Conservation (phyloP, 192 early-diverging fungal genomes). For the Coemansia sp. region DNA sequence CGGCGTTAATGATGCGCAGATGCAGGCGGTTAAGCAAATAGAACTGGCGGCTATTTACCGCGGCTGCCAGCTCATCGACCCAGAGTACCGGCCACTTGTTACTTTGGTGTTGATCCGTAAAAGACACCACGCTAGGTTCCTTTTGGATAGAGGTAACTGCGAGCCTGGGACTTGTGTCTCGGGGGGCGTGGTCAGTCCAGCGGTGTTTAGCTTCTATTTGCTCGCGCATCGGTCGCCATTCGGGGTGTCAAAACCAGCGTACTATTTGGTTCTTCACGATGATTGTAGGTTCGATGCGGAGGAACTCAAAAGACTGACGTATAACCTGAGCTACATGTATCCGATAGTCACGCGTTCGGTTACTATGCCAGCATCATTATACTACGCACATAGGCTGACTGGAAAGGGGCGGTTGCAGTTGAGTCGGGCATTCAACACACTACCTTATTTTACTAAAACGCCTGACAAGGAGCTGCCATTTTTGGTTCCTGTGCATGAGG, state of each 20-base stretch:
- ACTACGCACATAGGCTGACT: constrained; percentile 47
- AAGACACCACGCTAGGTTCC: constrained; percentile 32
- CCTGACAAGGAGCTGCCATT: not conserved
- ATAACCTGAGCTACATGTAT: constrained; percentile 35
- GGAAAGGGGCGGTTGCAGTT: constrained; percentile 36
- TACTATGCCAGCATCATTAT: constrained; percentile 41
- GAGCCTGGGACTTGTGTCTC: constrained; percentile 28
- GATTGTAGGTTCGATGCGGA: constrained; percentile 14
- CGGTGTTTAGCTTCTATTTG: constrained; percentile 30
- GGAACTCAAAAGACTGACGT: constrained; percentile 21
- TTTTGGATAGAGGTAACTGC: constrained; percentile 22
- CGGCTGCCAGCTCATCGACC: constrained; percentile 27
- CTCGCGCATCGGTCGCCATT: constrained; percentile 24
- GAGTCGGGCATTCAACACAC: constrained; percentile 13
- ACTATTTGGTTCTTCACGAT: constrained; percentile 47
- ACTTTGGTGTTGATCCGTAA: constrained; percentile 37
- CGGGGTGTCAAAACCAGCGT: constrained; percentile 25
- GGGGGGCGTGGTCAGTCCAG: not conserved
- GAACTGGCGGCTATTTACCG: constrained; percentile 28
- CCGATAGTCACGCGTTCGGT: constrained; percentile 22
- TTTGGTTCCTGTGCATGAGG: constrained; percentile 34
- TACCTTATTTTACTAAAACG: constrained; percentile 13
- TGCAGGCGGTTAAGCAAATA: constrained; percentile 21
- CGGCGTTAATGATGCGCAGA: constrained; percentile 50
- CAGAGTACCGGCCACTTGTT: constrained; percentile 20